phyloP scores from a whole-genome alignment of 2,329 filamentous ascomycete species.

The Alternaria tenuissima region DNA sequence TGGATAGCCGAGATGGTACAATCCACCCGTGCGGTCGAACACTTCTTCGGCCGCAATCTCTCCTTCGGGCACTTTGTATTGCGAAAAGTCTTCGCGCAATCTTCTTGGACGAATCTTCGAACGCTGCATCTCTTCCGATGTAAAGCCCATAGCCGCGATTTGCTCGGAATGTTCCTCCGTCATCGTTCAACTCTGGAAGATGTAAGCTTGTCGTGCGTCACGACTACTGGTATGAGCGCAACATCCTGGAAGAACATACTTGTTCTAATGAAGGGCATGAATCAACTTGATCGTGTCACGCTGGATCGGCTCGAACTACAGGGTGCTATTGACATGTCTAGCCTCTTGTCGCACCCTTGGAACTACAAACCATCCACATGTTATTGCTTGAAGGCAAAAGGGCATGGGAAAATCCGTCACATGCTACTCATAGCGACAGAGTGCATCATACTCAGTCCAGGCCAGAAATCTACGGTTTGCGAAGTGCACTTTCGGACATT shows the following conservation, averaged over 20 bases:
- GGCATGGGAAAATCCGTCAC: neutral
- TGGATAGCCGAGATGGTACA: neutral
- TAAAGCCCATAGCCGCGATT: neutral
- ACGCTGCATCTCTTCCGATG: constrained; percentile 1
- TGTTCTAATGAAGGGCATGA: neutral
- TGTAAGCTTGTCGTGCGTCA: neutral
- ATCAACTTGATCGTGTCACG: neutral
- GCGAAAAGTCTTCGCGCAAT: neutral
- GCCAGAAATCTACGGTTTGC: neutral
- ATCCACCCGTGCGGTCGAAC: neutral
- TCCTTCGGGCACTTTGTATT: neutral
- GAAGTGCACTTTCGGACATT: neutral
- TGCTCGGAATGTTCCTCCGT: neutral
- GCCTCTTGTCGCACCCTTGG: neutral
- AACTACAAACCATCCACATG: neutral
- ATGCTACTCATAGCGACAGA: neutral
- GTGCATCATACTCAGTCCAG: neutral
- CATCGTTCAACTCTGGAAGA: neutral
- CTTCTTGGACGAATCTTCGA: neutral
- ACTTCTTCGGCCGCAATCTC: neutral
- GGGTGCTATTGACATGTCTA: neutral
- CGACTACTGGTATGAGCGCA: neutral
- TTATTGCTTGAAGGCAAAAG: neutral
- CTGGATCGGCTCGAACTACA: neutral
- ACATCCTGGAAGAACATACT: neutral